A percentile compares a stretch with the other conserved stretches of the same genome.
Evolutionary conservation across 192 early-diverging fungal species (phyloP).

Genomic region (Backusella tarrabulga): DNA sequence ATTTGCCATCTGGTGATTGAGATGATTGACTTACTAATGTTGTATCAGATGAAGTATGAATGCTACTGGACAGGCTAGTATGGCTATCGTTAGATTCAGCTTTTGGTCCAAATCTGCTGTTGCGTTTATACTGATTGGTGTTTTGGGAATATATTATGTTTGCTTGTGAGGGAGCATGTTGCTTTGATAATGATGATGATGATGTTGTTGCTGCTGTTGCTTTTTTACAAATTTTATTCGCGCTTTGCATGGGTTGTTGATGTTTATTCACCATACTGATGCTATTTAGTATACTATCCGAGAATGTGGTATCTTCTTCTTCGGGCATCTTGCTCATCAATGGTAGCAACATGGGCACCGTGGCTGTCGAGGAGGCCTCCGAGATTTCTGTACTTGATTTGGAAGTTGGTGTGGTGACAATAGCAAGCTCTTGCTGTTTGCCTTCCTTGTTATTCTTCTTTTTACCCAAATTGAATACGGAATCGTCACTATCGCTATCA

Average conservation of each 20-base stretch:
- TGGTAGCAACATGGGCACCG: background rate
- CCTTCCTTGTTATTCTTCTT: background rate
- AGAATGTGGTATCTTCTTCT: conserved; percentile 3
- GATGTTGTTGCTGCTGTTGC: background rate
- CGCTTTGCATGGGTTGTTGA: background rate
- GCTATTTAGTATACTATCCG: background rate
- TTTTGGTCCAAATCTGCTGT: background rate
- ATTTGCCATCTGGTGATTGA: background rate
- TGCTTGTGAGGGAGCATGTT: background rate
- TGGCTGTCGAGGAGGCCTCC: background rate
- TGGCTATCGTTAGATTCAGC: background rate
- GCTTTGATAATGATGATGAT: background rate
- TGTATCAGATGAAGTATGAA: conserved; percentile 1
- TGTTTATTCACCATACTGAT: background rate
- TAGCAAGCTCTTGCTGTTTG: background rate
- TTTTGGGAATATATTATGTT: background rate
- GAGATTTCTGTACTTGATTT: conserved; percentile 5
- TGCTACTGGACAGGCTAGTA: background rate
- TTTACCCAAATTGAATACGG: background rate
- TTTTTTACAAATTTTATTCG: background rate
- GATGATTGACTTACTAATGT: conserved; percentile 6
- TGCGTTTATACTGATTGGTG: background rate
- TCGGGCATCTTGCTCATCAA: background rate
- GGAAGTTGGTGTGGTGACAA: background rate
- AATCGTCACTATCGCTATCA: background rate